Percentiles rank a stretch among this genome's conserved stretches.
Evolutionary conservation across 2,329 filamentous ascomycete species (phyloP).

Genomic region (Trichoderma hamatum): DNA sequence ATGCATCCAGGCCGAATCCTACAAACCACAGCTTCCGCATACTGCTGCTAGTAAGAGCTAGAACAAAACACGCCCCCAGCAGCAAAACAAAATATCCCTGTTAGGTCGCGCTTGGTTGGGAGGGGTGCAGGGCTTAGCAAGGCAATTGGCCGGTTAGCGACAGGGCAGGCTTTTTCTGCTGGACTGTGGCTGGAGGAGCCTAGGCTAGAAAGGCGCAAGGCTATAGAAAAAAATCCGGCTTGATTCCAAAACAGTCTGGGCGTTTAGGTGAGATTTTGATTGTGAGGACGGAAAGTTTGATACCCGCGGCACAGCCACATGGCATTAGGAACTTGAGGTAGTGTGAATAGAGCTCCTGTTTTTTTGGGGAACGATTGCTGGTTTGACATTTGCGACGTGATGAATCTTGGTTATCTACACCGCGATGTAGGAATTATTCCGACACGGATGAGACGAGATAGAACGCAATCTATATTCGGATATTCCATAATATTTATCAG

Average conservation of each 20-base stretch:
- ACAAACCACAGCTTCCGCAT: background rate
- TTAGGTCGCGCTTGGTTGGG: background rate
- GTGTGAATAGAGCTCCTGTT: background rate
- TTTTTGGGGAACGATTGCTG: background rate
- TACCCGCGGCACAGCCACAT: conserved; percentile 19
- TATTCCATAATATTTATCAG: background rate
- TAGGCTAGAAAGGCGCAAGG: conserved; percentile 17
- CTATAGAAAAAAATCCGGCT: background rate
- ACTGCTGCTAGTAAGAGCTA: background rate
- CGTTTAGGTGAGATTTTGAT: background rate
- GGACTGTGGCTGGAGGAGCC: background rate
- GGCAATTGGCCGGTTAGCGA: background rate
- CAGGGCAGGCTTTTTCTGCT: background rate
- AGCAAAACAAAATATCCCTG: conserved; percentile 13
- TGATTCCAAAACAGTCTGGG: conserved; percentile 17
- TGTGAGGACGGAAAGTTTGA: conserved; percentile 6
- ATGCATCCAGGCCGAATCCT: background rate
- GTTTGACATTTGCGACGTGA: background rate
- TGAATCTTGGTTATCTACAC: background rate
- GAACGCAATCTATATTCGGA: background rate
- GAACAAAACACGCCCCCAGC: background rate
- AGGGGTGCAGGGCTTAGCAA: conserved; percentile 1
- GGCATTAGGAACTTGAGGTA: background rate
- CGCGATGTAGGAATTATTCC: background rate
- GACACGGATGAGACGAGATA: background rate